Evolutionary conservation across 2,329 filamentous ascomycete genomes (phyloP).

Genomic region (Grosmannia serpens): DNA sequence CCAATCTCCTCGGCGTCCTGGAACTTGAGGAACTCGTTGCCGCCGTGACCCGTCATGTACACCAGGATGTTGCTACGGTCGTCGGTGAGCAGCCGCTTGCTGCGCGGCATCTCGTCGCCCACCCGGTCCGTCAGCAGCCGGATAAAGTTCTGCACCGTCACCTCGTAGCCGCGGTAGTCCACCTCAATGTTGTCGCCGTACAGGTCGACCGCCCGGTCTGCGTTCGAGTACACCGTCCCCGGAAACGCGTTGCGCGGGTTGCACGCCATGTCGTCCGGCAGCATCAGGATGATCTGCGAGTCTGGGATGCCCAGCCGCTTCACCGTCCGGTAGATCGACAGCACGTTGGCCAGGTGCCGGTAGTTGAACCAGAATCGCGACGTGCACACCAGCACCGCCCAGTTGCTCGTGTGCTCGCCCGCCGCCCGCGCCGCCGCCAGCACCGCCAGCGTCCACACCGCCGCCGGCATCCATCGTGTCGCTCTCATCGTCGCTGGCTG

Average conservation of each 20-base stretch:
- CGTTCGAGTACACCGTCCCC: constrained; percentile 96
- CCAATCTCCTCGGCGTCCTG: constrained; percentile 97
- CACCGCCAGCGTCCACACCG: constrained; percentile 32
- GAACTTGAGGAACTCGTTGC: constrained; percentile 96
- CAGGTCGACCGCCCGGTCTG: constrained; percentile 85
- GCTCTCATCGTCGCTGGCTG: not conserved
- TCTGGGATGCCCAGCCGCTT: constrained; percentile 96
- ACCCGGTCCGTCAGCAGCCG: constrained; percentile 87
- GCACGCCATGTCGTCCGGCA: constrained; percentile 99
- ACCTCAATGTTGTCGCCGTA: constrained; percentile 99
- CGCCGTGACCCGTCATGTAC: constrained; percentile 98
- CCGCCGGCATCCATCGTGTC: constrained; percentile 21
- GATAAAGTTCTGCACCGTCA: constrained; percentile 98
- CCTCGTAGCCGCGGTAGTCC: constrained; percentile 95
- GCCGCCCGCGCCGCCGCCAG: constrained; percentile 32
- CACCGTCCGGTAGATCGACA: constrained; percentile 94
- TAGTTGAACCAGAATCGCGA: constrained; percentile 99
- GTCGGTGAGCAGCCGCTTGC: constrained; percentile 87
- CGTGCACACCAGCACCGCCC: constrained; percentile 96
- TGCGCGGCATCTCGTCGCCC: constrained; percentile 86
- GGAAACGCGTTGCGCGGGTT: constrained; percentile 98
- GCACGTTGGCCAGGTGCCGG: constrained; percentile 91
- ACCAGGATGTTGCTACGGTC: constrained; percentile 94
- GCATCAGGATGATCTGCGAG: constrained; percentile 98
- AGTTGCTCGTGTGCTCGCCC: constrained; percentile 90